A percentile compares a stretch with the other conserved stretches of the same genome.
phyloP scores from a whole-genome alignment of 768 basidiomycete species.

The Panaeolus papilionaceus region DNA sequence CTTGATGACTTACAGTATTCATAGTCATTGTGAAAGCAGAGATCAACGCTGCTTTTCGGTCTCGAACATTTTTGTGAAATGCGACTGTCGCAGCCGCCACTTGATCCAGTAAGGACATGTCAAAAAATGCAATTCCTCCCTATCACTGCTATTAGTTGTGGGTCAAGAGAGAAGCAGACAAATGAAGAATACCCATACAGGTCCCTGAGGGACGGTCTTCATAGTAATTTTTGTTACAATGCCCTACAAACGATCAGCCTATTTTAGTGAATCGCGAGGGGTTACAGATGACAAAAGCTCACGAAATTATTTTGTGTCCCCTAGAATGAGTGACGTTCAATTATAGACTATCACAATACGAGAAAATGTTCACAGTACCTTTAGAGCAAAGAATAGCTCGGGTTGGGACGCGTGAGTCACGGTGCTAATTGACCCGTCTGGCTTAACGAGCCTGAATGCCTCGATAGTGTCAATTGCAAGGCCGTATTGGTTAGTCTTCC shows the following conservation, averaged over 20 bases:
- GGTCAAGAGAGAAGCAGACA: neutral
- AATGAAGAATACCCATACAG: neutral
- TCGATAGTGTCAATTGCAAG: conserved; percentile 60
- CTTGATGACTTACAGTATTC: neutral
- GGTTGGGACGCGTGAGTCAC: conserved; percentile 41
- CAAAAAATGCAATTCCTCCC: neutral
- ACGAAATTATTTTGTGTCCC: conserved; percentile 2
- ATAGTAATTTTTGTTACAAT: neutral
- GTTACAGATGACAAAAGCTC: neutral
- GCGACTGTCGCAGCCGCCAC: neutral
- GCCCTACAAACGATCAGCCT: neutral
- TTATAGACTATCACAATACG: too few relatives aligned
- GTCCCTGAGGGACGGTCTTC: neutral
- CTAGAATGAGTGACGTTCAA: neutral
- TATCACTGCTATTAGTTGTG: neutral
- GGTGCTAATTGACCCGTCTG: conserved; percentile 49
- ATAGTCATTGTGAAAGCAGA: neutral
- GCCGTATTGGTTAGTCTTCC: conserved; percentile 65
- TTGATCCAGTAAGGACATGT: neutral
- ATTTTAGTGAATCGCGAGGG: neutral
- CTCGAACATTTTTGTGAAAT: neutral
- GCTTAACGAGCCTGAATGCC: conserved; percentile 63
- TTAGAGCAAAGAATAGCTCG: conserved; percentile 50
- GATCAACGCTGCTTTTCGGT: neutral
- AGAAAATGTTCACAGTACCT: conserved; percentile 29